phyloP scores from a whole-genome alignment of 495 filamentous ascomycete genomes.

The Corynascus novoguineensis region DNA sequence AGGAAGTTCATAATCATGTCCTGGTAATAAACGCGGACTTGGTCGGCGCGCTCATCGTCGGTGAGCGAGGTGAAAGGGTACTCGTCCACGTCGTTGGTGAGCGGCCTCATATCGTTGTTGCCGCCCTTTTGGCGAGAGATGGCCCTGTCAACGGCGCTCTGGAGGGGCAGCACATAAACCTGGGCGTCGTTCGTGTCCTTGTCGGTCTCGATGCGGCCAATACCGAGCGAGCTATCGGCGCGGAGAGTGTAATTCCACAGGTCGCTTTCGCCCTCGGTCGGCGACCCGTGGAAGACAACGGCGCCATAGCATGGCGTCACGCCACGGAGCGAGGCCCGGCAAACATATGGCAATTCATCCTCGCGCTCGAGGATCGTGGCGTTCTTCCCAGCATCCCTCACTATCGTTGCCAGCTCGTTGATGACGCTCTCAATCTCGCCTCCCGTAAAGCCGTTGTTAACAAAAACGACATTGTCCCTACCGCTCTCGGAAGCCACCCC shows the following conservation, averaged over 20 bases:
- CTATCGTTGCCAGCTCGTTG: conserved; percentile 48
- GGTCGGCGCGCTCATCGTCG: conserved; percentile 53
- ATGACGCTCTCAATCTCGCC: conserved; percentile 72
- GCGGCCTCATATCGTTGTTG: conserved; percentile 31
- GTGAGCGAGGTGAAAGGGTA: conserved; percentile 70
- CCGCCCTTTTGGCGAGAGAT: conserved; percentile 52
- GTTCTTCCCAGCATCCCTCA: conserved; percentile 48
- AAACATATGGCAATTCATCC: conserved; percentile 52
- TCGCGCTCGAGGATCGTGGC: conserved; percentile 50
- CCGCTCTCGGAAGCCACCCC: conserved; percentile 41
- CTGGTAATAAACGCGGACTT: conserved; percentile 63
- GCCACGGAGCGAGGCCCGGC: conserved; percentile 62
- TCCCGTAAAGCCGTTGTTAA: conserved; percentile 64
- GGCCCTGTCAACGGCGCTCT: conserved; percentile 66
- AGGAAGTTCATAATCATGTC: conserved; percentile 60
- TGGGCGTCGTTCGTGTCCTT: conserved; percentile 60
- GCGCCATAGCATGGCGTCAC: conserved; percentile 70
- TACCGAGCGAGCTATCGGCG: conserved; percentile 58
- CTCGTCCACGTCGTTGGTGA: conserved; percentile 51
- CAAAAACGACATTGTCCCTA: conserved; percentile 66
- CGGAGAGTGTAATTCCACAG: conserved; percentile 84
- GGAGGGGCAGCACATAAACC: conserved; percentile 70
- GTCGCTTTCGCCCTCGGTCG: conserved; percentile 56
- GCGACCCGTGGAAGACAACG: conserved; percentile 67
- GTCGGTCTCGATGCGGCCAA: conserved; percentile 52